These are phyloP conservation scores for Periconia sp. DNA, from an alignment of 2,329 filamentous ascomycete species.

Conservation along the genomic window DNA sequence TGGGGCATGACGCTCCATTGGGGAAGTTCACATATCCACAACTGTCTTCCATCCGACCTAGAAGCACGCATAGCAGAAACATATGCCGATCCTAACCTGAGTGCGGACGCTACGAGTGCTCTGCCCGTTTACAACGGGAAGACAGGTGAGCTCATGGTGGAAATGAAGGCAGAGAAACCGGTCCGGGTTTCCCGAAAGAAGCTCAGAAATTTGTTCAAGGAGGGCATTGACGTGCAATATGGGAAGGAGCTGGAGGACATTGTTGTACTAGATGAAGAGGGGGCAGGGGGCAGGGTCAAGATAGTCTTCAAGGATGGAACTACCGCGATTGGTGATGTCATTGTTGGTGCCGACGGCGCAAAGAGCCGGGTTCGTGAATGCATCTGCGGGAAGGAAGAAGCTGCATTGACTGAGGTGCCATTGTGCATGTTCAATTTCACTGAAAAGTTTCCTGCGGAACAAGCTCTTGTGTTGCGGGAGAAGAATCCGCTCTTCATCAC, in stretches of 20 bases:
- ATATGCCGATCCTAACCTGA: conserved; percentile 26
- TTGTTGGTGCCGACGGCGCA: conserved; percentile 29
- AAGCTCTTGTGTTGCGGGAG: conserved; percentile 17
- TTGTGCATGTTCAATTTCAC: conserved; percentile 33
- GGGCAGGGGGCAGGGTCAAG: conserved; percentile 20
- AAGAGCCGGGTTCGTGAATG: conserved; percentile 21
- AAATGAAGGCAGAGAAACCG: conserved; percentile 26
- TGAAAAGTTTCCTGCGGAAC: conserved; percentile 17
- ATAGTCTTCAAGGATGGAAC: conserved; percentile 26
- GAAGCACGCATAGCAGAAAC: conserved; percentile 26
- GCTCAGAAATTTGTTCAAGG: conserved; percentile 28
- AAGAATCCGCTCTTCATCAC: conserved; percentile 26
- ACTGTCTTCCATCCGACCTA: conserved; percentile 24
- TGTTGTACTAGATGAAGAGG: conserved; percentile 10
- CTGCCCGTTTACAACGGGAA: conserved; percentile 33
- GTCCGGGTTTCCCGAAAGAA: conserved; percentile 27
- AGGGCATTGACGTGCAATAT: conserved; percentile 27
- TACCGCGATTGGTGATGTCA: conserved; percentile 20
- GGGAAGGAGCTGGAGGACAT: conserved; percentile 18
- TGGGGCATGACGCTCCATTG: conserved; percentile 36
- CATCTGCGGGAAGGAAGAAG: conserved; percentile 21
- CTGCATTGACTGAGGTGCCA: conserved; percentile 20
- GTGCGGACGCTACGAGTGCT: conserved; percentile 21
- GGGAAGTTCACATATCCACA: conserved; percentile 23
- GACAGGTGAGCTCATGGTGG: conserved; percentile 28